Percentiles rank a stretch among this genome's conserved stretches.
Evolutionary conservation across 495 filamentous ascomycete species (phyloP).

Genomic region (Penicillium salamii): DNA sequence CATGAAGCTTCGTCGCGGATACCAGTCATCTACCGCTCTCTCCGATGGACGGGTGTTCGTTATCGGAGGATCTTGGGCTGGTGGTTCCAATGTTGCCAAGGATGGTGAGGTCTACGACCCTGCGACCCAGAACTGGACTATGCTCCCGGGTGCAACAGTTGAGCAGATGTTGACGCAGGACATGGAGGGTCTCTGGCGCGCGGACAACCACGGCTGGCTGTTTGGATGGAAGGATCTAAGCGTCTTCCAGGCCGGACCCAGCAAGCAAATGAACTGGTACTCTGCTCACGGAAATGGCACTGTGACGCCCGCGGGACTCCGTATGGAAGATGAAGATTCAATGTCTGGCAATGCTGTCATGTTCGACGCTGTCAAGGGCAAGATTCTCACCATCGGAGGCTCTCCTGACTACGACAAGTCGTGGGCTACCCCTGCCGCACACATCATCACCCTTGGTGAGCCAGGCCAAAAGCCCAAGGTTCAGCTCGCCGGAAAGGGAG

Average conservation of each 20-base stretch:
- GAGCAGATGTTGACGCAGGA: constrained; percentile 53
- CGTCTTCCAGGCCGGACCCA: constrained; percentile 57
- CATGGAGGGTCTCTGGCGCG: constrained; percentile 22
- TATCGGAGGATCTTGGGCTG: constrained; percentile 59
- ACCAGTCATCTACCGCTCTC: constrained; percentile 50
- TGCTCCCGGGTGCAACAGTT: constrained; percentile 35
- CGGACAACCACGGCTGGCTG: constrained; percentile 48
- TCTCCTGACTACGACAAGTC: constrained; percentile 42
- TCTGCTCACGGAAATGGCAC: constrained; percentile 37
- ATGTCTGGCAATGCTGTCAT: constrained; percentile 55
- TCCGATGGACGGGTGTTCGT: constrained; percentile 57
- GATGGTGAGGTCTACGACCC: constrained; percentile 56
- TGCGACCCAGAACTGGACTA: constrained; percentile 31
- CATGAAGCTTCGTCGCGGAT: constrained; percentile 54
- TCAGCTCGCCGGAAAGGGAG: constrained; percentile 13
- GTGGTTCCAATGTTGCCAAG: constrained; percentile 37
- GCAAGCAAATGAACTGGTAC: constrained; percentile 46
- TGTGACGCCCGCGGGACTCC: constrained; percentile 27
- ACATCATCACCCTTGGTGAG: constrained; percentile 45
- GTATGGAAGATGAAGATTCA: constrained; percentile 45
- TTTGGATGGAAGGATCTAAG: constrained; percentile 54
- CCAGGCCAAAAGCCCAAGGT: constrained; percentile 23
- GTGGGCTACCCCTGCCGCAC: constrained; percentile 38
- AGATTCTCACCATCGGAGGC: constrained; percentile 55
- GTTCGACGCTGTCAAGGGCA: constrained; percentile 54